Evolutionary conservation across 768 basidiomycete genomes (phyloP).

Genomic region (Guyanaporus albipodus): DNA sequence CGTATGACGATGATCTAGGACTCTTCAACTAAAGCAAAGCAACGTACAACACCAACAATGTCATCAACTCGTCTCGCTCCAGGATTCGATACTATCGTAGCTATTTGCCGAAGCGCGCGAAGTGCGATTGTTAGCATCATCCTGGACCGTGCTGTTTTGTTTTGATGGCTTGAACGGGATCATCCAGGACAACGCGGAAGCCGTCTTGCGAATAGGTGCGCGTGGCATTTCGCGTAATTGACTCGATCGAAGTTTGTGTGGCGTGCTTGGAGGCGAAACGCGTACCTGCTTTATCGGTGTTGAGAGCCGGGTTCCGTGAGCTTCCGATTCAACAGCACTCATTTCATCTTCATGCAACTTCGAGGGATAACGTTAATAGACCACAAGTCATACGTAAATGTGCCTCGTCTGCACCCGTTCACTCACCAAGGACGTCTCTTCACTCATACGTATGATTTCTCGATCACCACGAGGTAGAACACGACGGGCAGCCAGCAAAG

Average conservation of each 20-base stretch:
- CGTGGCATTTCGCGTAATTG: conserved; percentile 6
- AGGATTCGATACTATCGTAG: conserved; percentile 38
- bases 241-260: conserved; percentile 24
- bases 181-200: conserved; percentile 30
- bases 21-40: conserved; percentile 5
- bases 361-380: conserved; percentile 1
- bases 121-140: conserved; percentile 6
- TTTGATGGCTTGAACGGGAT: conserved; percentile 14
- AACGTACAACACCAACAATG: not conserved
- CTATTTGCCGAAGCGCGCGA: conserved; percentile 12
- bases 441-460: conserved; percentile 4
- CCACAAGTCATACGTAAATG: conserved; percentile 1
- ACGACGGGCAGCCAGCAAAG: conserved; percentile 4
- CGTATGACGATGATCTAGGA: conserved; percentile 16
- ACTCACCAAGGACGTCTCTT: conserved; percentile 18
- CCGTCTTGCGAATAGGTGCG: conserved; percentile 14
- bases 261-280: conserved; percentile 21
- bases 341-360: conserved; percentile 7
- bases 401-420: conserved; percentile 1
- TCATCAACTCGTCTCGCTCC: conserved; percentile 21
- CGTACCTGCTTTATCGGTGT: conserved; percentile 22
- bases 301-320: conserved; percentile 3
- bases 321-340: not conserved
- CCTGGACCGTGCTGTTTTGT: not conserved
- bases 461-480: conserved; percentile 17